phyloP scores from a whole-genome alignment of 176 grass and related monocot species.

The Cenchrus purpureus region DNA sequence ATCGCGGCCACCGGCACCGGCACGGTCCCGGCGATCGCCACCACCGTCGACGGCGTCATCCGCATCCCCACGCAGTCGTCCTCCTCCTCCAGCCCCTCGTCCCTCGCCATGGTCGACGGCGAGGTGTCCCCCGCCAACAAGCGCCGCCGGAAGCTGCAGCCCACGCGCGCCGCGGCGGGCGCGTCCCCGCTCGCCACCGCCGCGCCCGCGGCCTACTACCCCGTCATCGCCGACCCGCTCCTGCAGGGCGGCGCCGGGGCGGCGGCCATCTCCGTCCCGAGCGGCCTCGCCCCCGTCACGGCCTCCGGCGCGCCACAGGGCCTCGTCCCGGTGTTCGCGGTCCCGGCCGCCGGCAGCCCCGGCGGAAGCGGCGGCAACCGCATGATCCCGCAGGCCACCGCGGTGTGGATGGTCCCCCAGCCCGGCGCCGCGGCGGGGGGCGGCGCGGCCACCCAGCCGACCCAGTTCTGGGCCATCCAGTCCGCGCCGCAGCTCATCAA shows the following conservation, averaged over 20 bases:
- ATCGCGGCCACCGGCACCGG: slow-evolving; percentile 87
- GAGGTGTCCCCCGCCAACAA: slow-evolving; percentile 67
- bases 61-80: slow-evolving; percentile 88
- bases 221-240: slow-evolving; percentile 74
- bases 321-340: slow-evolving; percentile 74
- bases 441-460: slow-evolving; percentile 34
- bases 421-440: slow-evolving; percentile 28
- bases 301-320: slow-evolving; percentile 50
- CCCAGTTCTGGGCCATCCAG: slow-evolving; percentile 85
- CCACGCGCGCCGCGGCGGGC: slow-evolving; percentile 52
- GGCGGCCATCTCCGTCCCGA: slow-evolving; percentile 65
- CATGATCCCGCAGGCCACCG: slow-evolving; percentile 78
- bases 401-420: slow-evolving; percentile 86
- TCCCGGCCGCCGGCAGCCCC: slow-evolving; percentile 39
- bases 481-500: slow-evolving; percentile 72
- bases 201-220: slow-evolving; percentile 59
- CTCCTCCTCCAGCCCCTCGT: slow-evolving; percentile 43
- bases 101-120: slow-evolving; percentile 36
- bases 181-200: slow-evolving; percentile 25
- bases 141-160: slow-evolving; percentile 90
- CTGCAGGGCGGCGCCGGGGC: slow-evolving; percentile 56
- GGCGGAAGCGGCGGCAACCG: slow-evolving; percentile 22
- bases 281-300: slow-evolving; percentile 70
- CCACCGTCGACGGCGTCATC: slow-evolving; percentile 78
- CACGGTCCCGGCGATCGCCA: slow-evolving; percentile 84